A percentile compares a stretch with the other conserved stretches of the same genome.
Conservation (phyloP, 129 eudicot species). For the Calendula officinalis region DNA sequence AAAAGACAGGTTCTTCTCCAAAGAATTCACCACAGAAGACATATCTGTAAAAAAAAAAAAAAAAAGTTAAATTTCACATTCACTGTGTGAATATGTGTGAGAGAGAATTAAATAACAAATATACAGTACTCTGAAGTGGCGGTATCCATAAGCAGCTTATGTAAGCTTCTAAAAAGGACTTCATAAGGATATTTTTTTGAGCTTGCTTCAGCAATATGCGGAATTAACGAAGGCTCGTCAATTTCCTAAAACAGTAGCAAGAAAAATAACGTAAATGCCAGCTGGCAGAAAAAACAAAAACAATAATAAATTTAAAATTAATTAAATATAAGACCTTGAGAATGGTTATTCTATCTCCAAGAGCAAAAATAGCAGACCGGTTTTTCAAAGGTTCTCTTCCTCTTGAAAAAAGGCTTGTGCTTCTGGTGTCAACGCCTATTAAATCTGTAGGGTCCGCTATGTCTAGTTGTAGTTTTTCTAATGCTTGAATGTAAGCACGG, state of each 20-base stretch:
- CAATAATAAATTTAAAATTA: constrained; percentile 1
- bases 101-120: constrained; percentile 3
- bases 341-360: constrained; percentile 86
- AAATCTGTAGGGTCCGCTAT: constrained; percentile 92
- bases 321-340: constrained; percentile 57
- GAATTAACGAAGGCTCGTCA: constrained; percentile 93
- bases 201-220: constrained; percentile 99
- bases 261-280: constrained; percentile 7
- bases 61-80: neutral
- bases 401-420: constrained; percentile 81
- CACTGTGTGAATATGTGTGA: constrained; percentile 3
- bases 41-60: constrained; percentile 49
- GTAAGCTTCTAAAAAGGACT: constrained; percentile 98
- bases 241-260: constrained; percentile 59
- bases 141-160: constrained; percentile 98
- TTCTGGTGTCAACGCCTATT: constrained; percentile 90
- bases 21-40: constrained; percentile 94
- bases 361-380: constrained; percentile 96
- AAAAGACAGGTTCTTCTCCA: constrained; percentile 83
- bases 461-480: constrained; percentile 86
- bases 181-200: constrained; percentile 96
- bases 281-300: constrained; percentile 20
- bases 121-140: constrained; percentile 90
- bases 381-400: constrained; percentile 95
- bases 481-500: constrained; percentile 92